Evolutionary conservation across 2,329 filamentous ascomycete genomes (phyloP), one percentile per base, ranked within the genome.

Genomic region (Beauveria scarabaeidicola): DNA sequence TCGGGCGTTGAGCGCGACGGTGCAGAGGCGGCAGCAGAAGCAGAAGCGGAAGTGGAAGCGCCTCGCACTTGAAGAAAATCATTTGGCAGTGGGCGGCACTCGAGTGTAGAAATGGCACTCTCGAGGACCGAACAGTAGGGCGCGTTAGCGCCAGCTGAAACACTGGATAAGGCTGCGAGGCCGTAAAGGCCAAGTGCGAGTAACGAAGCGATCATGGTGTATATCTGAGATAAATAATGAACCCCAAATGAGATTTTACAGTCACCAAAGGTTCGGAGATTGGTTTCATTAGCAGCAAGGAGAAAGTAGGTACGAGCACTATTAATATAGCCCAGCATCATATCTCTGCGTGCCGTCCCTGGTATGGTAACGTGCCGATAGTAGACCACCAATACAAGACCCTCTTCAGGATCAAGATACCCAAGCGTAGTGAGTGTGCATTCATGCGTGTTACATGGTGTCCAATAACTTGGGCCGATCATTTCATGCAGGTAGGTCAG

Each of bases 131-230:
- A 59, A 15, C 57, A 59, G 5, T 59, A 53, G 50, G 27, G 57
- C 15, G 56, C 32, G 43, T 46, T 61, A 21, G 41, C n/a, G 13
- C 8, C 52, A 17, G 56, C 27, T 9, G 56, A 56, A 19, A 46
- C 41, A 32, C 40, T 41, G 10, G 50, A 40, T 25, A 59, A 13
- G 8, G 56, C 38, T 10, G 56, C 56, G 32, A 61, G 38, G 46
- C 38, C 52, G 53, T 43, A 59, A 9, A 61, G 51, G 36, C 38
- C 21, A 21, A 59, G 6, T 6, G 52, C 46, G 7, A 59, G 43
- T 5, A 58, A 25, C 29, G 51, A 61, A 9, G 41, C 25, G 19
- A 46, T 41, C 60, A 61, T 61, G 51, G n/a, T 55, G 52, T 51
- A 36, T 50, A 46, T 23, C 3, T 43, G 44, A 21, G 23, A 25